Conservation (phyloP, 257 asterid species). For the Thymus quinquecostatus region DNA sequence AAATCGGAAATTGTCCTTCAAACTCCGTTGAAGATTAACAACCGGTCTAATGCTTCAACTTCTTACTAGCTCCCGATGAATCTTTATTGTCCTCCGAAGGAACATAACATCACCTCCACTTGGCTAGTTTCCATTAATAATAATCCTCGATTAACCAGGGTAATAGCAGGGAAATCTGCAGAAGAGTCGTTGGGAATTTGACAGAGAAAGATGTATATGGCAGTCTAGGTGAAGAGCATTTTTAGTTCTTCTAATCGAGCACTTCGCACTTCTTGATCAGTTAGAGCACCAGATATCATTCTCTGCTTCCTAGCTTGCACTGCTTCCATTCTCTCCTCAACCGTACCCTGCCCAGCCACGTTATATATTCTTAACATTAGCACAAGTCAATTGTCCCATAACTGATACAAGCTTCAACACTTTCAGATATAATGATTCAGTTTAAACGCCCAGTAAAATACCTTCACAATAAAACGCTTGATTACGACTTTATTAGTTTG, state of each 20-base stretch:
- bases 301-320: conserved; percentile 95
- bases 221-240: conserved; percentile 80
- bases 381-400: conserved; percentile 2
- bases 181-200: conserved; percentile 13
- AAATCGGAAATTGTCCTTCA: not conserved
- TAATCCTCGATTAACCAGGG: conserved; percentile 7
- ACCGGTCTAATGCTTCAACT: conserved; percentile 1
- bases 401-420: not conserved
- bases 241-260: conserved; percentile 93
- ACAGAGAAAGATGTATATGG: not conserved
- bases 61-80: not conserved
- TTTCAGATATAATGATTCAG: not conserved
- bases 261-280: conserved; percentile 93
- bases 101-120: not conserved
- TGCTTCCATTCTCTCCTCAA: conserved; percentile 97
- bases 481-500: conserved; percentile 78
- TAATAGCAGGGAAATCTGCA: not conserved
- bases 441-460: conserved; percentile 29
- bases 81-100: not conserved
- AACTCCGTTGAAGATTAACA: not conserved
- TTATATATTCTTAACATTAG: conserved; percentile 19
- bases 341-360: conserved; percentile 64
- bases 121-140: not conserved
- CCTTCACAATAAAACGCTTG: conserved; percentile 87
- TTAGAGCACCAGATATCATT: conserved; percentile 92